phyloP scores from a whole-genome alignment of 1,139 yeast genomes.

The Kurtzmaniella quercitrusa region DNA sequence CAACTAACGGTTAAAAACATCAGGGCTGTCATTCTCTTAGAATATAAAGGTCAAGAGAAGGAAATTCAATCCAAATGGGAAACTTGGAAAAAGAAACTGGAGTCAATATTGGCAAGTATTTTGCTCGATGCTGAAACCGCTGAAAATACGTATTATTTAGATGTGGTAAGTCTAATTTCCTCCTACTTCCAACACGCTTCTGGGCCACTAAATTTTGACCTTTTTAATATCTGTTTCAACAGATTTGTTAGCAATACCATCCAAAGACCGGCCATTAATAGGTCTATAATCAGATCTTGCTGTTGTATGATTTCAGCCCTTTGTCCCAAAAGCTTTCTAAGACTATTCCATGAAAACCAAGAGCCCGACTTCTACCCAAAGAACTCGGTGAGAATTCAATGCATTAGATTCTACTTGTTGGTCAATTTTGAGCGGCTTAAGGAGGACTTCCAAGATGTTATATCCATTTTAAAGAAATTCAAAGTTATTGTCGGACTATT shows the following conservation, averaged over 20 bases:
- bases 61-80: neutral
- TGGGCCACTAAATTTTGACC: neutral
- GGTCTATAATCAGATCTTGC: neutral
- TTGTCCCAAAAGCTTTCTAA: neutral
- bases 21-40: neutral
- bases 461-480: neutral
- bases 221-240: neutral
- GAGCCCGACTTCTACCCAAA: neutral
- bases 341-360: neutral
- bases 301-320: neutral
- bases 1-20: neutral
- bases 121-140: neutral
- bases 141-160: neutral
- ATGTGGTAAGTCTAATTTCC: neutral
- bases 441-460: neutral
- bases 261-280: neutral
- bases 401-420: neutral
- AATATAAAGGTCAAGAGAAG: neutral
- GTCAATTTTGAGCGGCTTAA: neutral
- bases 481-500: neutral
- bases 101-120: slow-evolving; percentile 11
- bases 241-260: neutral
- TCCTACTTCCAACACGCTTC: neutral
- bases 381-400: neutral
- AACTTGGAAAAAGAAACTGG: slow-evolving; percentile 4